Evolutionary conservation across 768 basidiomycete genomes (phyloP), one percentile per base, ranked within the genome.

Genomic region (Xerocomellus intermedius): DNA sequence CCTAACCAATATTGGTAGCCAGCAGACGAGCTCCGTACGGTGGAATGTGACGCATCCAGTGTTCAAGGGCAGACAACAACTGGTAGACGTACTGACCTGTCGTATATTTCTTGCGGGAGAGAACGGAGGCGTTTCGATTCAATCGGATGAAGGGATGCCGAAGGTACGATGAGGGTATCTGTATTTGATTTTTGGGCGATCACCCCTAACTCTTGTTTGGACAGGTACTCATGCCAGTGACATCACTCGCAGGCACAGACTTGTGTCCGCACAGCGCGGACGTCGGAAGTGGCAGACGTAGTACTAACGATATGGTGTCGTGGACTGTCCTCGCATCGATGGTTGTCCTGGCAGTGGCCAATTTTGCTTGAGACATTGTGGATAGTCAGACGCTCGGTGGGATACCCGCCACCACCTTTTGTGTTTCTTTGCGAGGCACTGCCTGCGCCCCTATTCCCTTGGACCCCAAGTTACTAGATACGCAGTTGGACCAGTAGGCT

Each of bases 81-180:
- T 86, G 8, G 74, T 85, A 32, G 82, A 86, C 55, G 74, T 81
- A 26, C 60, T 86, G 30, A 79, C 77, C 8, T 86, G 85, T 63
- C 70, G 58, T 24, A 63, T 59, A 43, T 60, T 77, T 28, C 59
- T 57, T 2, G 73, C 76, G 8, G 74, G 72, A 51, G 62, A 64
- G 5, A 69, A 72, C 22, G 84, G 82, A 6, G 75, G 74, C 13
- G 64, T 83, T 48, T 64, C 54, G 26, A 70, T 78, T 12, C 58
- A 54, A 21, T 75, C 77, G 17, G 61, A 68, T 24, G 68, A 62
- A 44, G 83, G 83, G 26, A 73, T 75, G 70, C 83, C 83, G 16
- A 75, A 73, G 71, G 77, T 78, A 43, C 6, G 66, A 42, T 53
- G 33, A 16, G 4, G 36, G 28, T 35, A 10, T 3, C 22, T 14